Percentiles rank a stretch among this genome's conserved stretches.
phyloP scores from a whole-genome alignment of 352 stramenopile species.

The Globisporangium iwayamae region DNA sequence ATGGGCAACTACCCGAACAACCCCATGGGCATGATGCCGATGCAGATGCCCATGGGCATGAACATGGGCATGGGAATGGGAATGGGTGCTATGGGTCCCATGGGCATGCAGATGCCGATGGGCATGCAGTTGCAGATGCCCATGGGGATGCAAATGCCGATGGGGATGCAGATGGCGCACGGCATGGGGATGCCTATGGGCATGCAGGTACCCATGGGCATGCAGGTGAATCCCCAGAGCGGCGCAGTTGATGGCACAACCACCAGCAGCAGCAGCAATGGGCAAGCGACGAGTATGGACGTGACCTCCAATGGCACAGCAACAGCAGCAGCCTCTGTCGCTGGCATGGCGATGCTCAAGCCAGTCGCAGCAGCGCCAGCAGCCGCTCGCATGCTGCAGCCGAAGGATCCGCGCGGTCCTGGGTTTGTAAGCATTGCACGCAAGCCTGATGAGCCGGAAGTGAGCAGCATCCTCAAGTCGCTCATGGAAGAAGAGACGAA shows the following conservation, averaged over 20 bases:
- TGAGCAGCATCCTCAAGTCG: constrained; percentile 85
- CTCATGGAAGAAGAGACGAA: constrained; percentile 86
- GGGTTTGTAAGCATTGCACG: constrained; percentile 77
- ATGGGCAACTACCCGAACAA: constrained; percentile 56
- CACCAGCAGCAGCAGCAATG: neutral
- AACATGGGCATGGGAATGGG: constrained; percentile 29
- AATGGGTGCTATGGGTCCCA: constrained; percentile 14
- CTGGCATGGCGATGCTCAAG: constrained; percentile 24
- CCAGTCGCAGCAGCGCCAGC: constrained; percentile 17
- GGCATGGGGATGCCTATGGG: constrained; percentile 41
- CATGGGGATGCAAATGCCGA: constrained; percentile 30
- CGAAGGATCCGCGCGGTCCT: constrained; percentile 31
- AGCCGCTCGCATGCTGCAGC: constrained; percentile 28
- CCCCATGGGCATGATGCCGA: constrained; percentile 41
- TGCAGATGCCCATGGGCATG: constrained; percentile 27
- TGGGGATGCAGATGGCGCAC: constrained; percentile 19
- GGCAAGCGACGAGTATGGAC: neutral
- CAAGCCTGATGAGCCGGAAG: constrained; percentile 74
- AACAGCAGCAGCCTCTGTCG: constrained; percentile 10
- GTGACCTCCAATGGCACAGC: constrained; percentile 7
- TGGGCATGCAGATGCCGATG: constrained; percentile 46
- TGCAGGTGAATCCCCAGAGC: constrained; percentile 33
- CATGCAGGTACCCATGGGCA: constrained; percentile 27
- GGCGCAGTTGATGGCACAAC: constrained; percentile 23
- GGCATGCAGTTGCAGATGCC: constrained; percentile 31